These are phyloP conservation scores for Cladobotryum protrusum DNA, from an alignment of 2,329 filamentous ascomycete species.

Conservation along the genomic window DNA sequence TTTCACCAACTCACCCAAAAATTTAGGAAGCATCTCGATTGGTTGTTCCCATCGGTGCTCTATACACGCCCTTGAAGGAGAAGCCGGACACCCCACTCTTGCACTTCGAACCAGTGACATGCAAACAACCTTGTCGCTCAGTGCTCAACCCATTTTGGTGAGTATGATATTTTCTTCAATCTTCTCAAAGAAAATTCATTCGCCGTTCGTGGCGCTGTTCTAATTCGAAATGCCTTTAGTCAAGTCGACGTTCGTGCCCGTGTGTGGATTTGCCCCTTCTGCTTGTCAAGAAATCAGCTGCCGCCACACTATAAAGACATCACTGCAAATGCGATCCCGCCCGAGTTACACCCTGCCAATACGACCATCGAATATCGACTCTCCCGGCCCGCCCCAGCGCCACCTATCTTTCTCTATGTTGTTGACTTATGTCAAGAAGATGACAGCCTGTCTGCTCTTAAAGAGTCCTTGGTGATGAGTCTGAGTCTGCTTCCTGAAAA, in stretches of 20 bases:
- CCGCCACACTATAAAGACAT: conserved; percentile 89
- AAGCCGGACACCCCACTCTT: conserved; percentile 83
- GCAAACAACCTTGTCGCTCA: conserved; percentile 91
- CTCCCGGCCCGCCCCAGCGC: conserved; percentile 73
- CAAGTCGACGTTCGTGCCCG: conserved; percentile 78
- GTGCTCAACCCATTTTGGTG: conserved; percentile 97
- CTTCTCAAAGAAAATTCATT: background rate
- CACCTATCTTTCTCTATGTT: conserved; percentile 81
- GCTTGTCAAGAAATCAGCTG: conserved; percentile 73
- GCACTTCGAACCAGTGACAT: conserved; percentile 93
- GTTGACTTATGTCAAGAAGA: conserved; percentile 87
- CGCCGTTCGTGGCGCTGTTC: background rate
- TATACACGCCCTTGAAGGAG: conserved; percentile 95
- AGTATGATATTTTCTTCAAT: conserved; percentile 21
- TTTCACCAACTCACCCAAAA: background rate
- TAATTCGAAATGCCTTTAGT: conserved; percentile 33
- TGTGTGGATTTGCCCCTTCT: conserved; percentile 87
- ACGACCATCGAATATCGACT: conserved; percentile 88
- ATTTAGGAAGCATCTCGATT: conserved; percentile 82
- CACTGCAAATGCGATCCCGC: conserved; percentile 72
- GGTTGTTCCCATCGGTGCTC: conserved; percentile 90
- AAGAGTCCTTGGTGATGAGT: conserved; percentile 82
- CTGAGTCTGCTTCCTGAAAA: conserved; percentile 75
- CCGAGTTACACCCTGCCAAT: conserved; percentile 73
- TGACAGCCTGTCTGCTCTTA: conserved; percentile 73